These are phyloP conservation scores for Boletus vermiculosoides DNA, from an alignment of 768 basidiomycete genomes.

Conservation along the genomic window DNA sequence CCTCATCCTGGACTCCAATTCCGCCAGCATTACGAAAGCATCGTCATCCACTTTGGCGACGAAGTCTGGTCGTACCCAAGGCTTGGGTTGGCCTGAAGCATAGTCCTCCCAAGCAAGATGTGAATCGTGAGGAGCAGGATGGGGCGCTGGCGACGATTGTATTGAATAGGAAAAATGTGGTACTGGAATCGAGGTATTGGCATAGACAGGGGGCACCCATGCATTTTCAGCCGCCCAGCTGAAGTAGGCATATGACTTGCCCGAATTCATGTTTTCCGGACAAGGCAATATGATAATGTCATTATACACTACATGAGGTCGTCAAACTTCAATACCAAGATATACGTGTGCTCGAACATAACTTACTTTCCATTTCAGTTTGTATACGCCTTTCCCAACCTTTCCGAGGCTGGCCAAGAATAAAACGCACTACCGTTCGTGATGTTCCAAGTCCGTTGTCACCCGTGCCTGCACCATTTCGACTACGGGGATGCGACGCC, in stretches of 20 bases:
- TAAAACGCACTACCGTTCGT: constrained; percentile 82
- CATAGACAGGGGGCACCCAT: constrained; percentile 81
- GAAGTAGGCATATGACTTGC: constrained; percentile 91
- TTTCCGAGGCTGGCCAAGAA: constrained; percentile 80
- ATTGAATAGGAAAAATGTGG: constrained; percentile 68
- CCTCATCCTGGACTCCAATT: constrained; percentile 87
- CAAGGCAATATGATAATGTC: constrained; percentile 84
- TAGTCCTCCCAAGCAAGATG: constrained; percentile 51
- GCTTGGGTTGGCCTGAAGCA: constrained; percentile 39
- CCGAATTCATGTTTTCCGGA: constrained; percentile 93
- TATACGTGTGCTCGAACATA: not conserved
- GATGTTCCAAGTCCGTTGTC: constrained; percentile 76
- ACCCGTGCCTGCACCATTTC: constrained; percentile 66
- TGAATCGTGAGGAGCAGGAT: constrained; percentile 75
- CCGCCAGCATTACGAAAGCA: constrained; percentile 91
- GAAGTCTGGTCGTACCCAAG: constrained; percentile 88
- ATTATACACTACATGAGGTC: constrained; percentile 60
- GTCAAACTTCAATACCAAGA: constrained; percentile 4
- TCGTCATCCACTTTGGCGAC: constrained; percentile 96
- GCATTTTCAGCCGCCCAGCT: constrained; percentile 90
- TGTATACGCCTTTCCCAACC: constrained; percentile 77
- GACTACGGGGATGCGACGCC: constrained; percentile 79
- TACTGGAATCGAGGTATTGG: constrained; percentile 40
- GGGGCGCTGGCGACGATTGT: constrained; percentile 51
- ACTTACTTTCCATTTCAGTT: constrained; percentile 89